These are phyloP conservation scores for Lichtheimia ramosa DNA, from an alignment of 371 early-diverging fungal genomes.

Conservation along the genomic window DNA sequence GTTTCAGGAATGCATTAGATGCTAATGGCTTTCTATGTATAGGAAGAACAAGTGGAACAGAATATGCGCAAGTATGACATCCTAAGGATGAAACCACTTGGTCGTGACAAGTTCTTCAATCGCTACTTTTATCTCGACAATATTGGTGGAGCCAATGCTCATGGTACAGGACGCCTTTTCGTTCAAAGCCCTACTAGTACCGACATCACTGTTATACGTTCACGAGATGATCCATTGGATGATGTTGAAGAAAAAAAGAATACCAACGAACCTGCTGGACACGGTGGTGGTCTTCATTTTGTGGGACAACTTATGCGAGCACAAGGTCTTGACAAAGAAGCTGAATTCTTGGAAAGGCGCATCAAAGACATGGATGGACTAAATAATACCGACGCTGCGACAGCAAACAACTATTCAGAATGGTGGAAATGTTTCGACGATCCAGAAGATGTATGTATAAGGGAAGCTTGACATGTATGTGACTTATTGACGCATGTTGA, in stretches of 20 bases:
- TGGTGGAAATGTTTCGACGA: slow-evolving; percentile 68
- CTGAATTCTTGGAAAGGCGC: slow-evolving; percentile 24
- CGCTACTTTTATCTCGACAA: slow-evolving; percentile 87
- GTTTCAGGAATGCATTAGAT: not conserved
- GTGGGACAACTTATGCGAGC: slow-evolving; percentile 29
- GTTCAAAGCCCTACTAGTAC: slow-evolving; percentile 59
- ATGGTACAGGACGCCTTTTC: slow-evolving; percentile 64
- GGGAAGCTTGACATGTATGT: not conserved
- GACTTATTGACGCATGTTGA: not conserved
- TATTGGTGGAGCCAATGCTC: slow-evolving; percentile 58
- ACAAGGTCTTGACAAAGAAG: slow-evolving; percentile 28
- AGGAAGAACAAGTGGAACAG: slow-evolving; percentile 65
- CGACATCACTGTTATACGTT: slow-evolving; percentile 43
- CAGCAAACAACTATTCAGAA: slow-evolving; percentile 9
- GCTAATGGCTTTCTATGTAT: not conserved
- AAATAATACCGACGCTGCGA: slow-evolving; percentile 1
- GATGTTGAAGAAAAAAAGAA: slow-evolving; percentile 9
- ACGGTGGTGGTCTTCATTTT: slow-evolving; percentile 41
- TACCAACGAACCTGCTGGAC: slow-evolving; percentile 23
- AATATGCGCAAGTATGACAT: slow-evolving; percentile 63
- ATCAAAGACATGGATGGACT: slow-evolving; percentile 9
- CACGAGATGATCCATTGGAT: slow-evolving; percentile 27
- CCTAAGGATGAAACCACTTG: slow-evolving; percentile 74
- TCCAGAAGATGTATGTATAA: slow-evolving; percentile 52
- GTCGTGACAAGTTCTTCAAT: slow-evolving; percentile 80